These are phyloP conservation scores for Hemisphaericaspora xylanilytica DNA, from an alignment of 1,139 yeast genomes.

Conservation along the genomic window DNA sequence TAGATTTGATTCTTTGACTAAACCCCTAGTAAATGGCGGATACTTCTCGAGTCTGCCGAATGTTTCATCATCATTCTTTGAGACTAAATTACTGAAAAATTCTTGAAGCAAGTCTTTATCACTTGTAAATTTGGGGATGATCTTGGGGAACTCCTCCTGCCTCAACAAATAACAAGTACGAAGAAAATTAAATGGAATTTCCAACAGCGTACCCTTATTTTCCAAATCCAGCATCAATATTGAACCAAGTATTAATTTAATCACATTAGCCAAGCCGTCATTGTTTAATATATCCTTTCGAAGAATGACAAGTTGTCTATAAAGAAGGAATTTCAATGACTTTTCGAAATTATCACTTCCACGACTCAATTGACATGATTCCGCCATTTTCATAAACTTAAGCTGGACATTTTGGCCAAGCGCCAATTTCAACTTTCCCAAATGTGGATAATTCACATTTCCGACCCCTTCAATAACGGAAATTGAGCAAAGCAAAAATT, in stretches of 20 bases:
- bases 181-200: conserved; percentile 35
- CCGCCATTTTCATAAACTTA: conserved; percentile 24
- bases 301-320: conserved; percentile 44
- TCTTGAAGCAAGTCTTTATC: conserved; percentile 24
- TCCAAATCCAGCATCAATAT: conserved; percentile 21
- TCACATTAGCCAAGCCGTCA: conserved; percentile 29
- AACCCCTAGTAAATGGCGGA: conserved; percentile 29
- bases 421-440: conserved; percentile 21
- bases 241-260: conserved; percentile 32
- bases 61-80: conserved; percentile 42
- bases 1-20: conserved; percentile 24
- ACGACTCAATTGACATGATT: conserved; percentile 9
- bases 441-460: conserved; percentile 11
- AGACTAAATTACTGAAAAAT: conserved; percentile 30
- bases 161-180: conserved; percentile 37
- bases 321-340: conserved; percentile 34
- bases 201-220: conserved; percentile 15
- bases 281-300: conserved; percentile 29
- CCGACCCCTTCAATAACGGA: conserved; percentile 31
- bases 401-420: conserved; percentile 31
- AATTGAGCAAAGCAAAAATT: conserved; percentile 29
- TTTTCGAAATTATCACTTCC: conserved; percentile 17
- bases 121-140: conserved; percentile 17
- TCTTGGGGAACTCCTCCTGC: conserved; percentile 23
- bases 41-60: conserved; percentile 26